Evolutionary conservation across 352 stramenopile genomes (phyloP).

Genomic region (Globisporangium yorkense): DNA sequence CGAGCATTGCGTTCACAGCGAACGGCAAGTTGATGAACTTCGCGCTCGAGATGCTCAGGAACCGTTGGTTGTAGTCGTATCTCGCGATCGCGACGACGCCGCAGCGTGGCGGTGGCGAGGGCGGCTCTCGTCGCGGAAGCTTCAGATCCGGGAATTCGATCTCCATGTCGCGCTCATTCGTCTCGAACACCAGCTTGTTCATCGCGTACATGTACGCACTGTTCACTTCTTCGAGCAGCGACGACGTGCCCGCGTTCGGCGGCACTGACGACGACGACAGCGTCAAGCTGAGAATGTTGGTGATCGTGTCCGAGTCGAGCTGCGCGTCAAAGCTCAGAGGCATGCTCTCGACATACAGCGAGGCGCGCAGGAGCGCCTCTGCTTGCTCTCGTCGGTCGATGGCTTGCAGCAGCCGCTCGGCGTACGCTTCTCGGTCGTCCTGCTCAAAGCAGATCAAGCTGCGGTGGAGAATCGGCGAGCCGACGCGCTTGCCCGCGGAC

Average conservation of each 20-base stretch:
- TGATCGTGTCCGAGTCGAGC: slow-evolving; percentile 62
- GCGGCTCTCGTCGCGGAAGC: slow-evolving; percentile 22
- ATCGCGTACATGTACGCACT: slow-evolving; percentile 90
- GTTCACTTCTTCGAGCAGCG: slow-evolving; percentile 87
- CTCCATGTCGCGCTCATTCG: slow-evolving; percentile 54
- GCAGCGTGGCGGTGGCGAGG: slow-evolving; percentile 28
- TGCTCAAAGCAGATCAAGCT: slow-evolving; percentile 60
- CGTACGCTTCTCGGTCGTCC: slow-evolving; percentile 44
- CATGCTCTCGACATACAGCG: slow-evolving; percentile 74
- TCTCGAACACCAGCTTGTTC: slow-evolving; percentile 91
- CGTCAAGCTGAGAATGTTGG: slow-evolving; percentile 65
- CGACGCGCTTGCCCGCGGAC: slow-evolving; percentile 67
- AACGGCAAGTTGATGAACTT: slow-evolving; percentile 69
- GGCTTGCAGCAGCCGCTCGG: slow-evolving; percentile 29
- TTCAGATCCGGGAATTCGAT: slow-evolving; percentile 50
- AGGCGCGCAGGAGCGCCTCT: slow-evolving; percentile 54
- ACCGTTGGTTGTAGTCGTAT: slow-evolving; percentile 74
- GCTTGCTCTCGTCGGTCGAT: slow-evolving; percentile 46
- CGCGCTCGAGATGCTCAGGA: slow-evolving; percentile 47
- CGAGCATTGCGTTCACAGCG: slow-evolving; percentile 62
- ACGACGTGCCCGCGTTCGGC: slow-evolving; percentile 45
- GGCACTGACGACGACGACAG: slow-evolving; percentile 51
- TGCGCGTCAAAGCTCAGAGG: slow-evolving; percentile 58
- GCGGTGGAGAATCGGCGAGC: slow-evolving; percentile 52
- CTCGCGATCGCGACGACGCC: slow-evolving; percentile 41